These are phyloP conservation scores for Camellia granthamiana DNA, from an alignment of 148 eudicot genomes.

Conservation along the genomic window DNA sequence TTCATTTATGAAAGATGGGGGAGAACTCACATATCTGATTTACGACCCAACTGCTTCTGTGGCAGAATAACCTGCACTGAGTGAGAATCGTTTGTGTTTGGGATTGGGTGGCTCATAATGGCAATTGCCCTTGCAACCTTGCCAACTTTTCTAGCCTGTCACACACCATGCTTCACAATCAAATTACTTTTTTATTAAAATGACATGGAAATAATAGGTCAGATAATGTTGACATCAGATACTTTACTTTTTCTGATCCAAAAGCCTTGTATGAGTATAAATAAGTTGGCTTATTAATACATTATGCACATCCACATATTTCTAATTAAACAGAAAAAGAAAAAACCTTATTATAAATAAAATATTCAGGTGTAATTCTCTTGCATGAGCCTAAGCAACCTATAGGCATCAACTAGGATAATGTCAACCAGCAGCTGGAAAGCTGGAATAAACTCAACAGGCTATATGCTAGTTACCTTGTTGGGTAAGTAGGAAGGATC, in stretches of 20 bases:
- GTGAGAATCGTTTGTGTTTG: slow-evolving; percentile 80
- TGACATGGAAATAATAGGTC: not conserved
- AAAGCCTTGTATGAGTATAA: no score
- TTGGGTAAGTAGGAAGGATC: slow-evolving; percentile 89
- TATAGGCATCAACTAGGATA: not conserved
- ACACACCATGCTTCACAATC: slow-evolving; percentile 14
- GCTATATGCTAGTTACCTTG: slow-evolving; percentile 52
- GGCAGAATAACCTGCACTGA: slow-evolving; percentile 94
- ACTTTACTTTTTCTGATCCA: not conserved
- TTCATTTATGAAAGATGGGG: not conserved
- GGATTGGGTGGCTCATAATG: slow-evolving; percentile 96
- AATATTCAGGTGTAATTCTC: not conserved
- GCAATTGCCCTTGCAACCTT: slow-evolving; percentile 96
- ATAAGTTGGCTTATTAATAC: not conserved
- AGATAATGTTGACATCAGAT: not conserved
- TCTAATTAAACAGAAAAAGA: not conserved
- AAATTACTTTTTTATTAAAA: not conserved
- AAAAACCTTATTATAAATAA: not conserved
- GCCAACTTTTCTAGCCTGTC: slow-evolving; percentile 87
- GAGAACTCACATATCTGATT: slow-evolving; percentile 85
- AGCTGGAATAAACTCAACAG: not conserved
- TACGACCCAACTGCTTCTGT: slow-evolving; percentile 93
- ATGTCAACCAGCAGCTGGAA: not conserved
- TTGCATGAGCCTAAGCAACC: not conserved
- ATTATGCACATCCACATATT: slow-evolving; percentile 1